Evolutionary conservation across 306 rosid genomes (phyloP).

Genomic region (Malus fusca): DNA sequence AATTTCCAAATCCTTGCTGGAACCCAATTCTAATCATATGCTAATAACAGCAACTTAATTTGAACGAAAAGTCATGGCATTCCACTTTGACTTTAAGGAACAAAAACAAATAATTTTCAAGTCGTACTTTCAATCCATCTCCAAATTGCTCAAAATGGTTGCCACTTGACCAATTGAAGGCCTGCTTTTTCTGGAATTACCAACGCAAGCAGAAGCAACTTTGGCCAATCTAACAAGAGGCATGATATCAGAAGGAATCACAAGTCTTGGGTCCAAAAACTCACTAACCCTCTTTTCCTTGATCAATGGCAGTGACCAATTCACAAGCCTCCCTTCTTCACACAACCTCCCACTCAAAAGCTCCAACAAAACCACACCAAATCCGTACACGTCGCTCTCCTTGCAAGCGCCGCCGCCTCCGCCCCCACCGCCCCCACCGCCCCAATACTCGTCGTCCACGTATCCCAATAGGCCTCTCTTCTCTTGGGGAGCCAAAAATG

Average conservation of each 20-base stretch:
- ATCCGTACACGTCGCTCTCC: constrained; percentile 80
- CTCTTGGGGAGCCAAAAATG: constrained; percentile 47
- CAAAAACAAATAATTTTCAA: background rate
- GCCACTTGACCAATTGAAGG: constrained; percentile 68
- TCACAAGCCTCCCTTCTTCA: constrained; percentile 53
- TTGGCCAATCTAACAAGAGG: constrained; percentile 64
- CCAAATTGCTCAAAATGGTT: constrained; percentile 59
- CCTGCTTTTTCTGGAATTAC: constrained; percentile 66
- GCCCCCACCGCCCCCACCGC: background rate
- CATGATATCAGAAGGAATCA: constrained; percentile 34
- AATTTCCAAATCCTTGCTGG: background rate
- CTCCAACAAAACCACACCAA: constrained; percentile 77
- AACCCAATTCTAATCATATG: background rate
- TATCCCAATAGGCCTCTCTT: constrained; percentile 45
- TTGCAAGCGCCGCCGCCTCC: constrained; percentile 35
- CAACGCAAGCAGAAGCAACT: constrained; percentile 80
- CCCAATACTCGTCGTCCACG: constrained; percentile 74
- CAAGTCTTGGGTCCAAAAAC: constrained; percentile 57
- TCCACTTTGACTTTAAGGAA: background rate
- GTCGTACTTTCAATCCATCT: constrained; percentile 17
- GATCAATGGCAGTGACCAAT: constrained; percentile 83
- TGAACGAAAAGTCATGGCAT: background rate
- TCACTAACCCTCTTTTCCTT: constrained; percentile 46
- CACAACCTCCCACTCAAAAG: constrained; percentile 70
- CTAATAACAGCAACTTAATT: background rate